These are phyloP conservation scores for Tagetes erecta DNA, from an alignment of 129 eudicot genomes.

Conservation along the genomic window DNA sequence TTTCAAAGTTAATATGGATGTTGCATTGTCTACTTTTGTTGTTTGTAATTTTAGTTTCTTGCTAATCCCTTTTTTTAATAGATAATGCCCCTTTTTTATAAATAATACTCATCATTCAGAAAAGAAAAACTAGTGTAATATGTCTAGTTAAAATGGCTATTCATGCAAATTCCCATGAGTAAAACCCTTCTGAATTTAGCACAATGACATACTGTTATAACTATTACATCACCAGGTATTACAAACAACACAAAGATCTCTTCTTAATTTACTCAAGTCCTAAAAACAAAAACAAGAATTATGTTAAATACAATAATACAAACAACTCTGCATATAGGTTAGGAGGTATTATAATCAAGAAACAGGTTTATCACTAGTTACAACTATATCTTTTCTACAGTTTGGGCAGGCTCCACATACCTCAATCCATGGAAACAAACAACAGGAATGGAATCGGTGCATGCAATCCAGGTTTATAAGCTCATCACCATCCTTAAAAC, in stretches of 20 bases:
- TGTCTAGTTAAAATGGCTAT: not conserved
- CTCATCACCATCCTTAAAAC: constrained; percentile 60
- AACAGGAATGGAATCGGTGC: constrained; percentile 67
- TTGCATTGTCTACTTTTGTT: too few species aligned
- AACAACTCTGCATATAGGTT: not conserved
- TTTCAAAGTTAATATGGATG: too few species aligned
- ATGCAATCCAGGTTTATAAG: constrained; percentile 58
- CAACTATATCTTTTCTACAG: constrained; percentile 56
- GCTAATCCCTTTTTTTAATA: too few species aligned
- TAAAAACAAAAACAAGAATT: not conserved
- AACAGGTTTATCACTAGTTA: constrained; percentile 28
- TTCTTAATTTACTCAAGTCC: not conserved
- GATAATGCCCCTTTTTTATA: too few species aligned
- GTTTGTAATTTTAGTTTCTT: too few species aligned
- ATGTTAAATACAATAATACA: constrained; percentile 8
- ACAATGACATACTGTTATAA: not conserved
- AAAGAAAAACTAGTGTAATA: not conserved
- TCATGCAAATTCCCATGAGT: not conserved
- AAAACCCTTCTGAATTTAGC: not conserved
- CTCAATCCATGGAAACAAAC: constrained; percentile 85
- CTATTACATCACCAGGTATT: not conserved
- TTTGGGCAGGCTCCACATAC: constrained; percentile 89
- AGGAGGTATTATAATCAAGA: constrained; percentile 14
- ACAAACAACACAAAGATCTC: constrained; percentile 5
- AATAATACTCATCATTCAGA: too few species aligned